Evolutionary conservation across 2,329 filamentous ascomycete genomes (phyloP), one percentile per base, ranked within the genome.

Genomic region (Clarireedia monteithiana): DNA sequence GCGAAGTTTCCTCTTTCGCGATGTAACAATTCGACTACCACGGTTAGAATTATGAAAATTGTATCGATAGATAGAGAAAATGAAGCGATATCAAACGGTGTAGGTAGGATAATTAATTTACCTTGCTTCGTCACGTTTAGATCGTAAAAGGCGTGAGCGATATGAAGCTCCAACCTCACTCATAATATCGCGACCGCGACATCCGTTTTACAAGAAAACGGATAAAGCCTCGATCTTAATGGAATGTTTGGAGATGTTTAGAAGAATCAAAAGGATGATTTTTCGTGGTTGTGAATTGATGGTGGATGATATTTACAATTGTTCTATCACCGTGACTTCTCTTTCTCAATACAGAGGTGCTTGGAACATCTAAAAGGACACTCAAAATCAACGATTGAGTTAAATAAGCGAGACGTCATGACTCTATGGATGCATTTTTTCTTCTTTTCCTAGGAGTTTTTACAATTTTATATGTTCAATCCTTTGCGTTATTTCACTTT

Each of bases 1-100:
- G 72, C 86, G 86, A 71, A 96, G 81, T 79, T 95, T 95, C 73
- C 89, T 85, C 82, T 95, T 94, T 74, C 89, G 87, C 79, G 88
- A 89, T 74, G 80, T 81, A 78, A 88, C 82, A 80, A 86, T 85
- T 81, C 81, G 78, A 75, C 84, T 87, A 70, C 58, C 64, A 60
- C 60, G 24, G 59, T 72, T 70, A 68, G 63, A 58, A 66, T 54
- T 34, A 27, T 62, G 46, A 58, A 54, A 62, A 48, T 42, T 52
- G 56, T 44, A 63, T 61, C 55, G 54, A 62, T 64, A 58, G 58
- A 66, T 59, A 60, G 60, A 59, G 53, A 48, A 15, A 23, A 40
- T 6, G 50, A 59, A 54, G 67, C 66, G 64, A 63, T 62, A 60
- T 61, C 55, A 34, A 60, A 50, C 39, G 39, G 53, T 53, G 20